phyloP scores from a whole-genome alignment of 257 asterid genomes.

The Asclepias syriaca region DNA sequence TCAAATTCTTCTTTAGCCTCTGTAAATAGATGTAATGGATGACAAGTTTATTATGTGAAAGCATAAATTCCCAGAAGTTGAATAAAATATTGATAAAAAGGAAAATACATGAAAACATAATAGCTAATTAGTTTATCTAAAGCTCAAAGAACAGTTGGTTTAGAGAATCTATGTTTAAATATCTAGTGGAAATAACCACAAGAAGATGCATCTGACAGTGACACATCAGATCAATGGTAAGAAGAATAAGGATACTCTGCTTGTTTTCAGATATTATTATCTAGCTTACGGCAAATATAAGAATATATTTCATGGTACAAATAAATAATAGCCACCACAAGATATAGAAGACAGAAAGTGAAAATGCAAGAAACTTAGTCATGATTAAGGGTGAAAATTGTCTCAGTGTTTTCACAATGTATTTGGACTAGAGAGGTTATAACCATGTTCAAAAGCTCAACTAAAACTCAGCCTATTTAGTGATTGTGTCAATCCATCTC shows the following conservation, averaged over 20 bases:
- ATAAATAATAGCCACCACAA: not conserved
- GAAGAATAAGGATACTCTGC: not conserved
- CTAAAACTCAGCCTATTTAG: too few relatives aligned
- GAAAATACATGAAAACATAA: not conserved
- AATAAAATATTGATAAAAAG: not conserved
- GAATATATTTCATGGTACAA: not conserved
- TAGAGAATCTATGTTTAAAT: not conserved
- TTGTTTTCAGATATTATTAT: not conserved
- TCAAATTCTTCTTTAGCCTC: constrained; percentile 73
- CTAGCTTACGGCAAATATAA: not conserved
- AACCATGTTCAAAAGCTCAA: too few relatives aligned
- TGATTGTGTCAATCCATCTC: too few relatives aligned
- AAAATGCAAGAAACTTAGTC: constrained; percentile 1
- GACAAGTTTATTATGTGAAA: not conserved
- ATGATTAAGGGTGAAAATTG: too few relatives aligned
- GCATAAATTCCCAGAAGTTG: not conserved
- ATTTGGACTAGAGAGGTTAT: too few relatives aligned
- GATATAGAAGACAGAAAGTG: not conserved
- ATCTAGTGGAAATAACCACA: not conserved
- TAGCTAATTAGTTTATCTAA: not conserved
- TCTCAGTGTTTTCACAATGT: too few relatives aligned
- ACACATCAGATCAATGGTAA: not conserved
- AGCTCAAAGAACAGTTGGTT: not conserved
- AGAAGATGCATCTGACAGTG: not conserved
- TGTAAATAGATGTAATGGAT: constrained; percentile 22